phyloP scores from a whole-genome alignment of 2,329 filamentous ascomycete species.

The Cyanodermella asteris region DNA sequence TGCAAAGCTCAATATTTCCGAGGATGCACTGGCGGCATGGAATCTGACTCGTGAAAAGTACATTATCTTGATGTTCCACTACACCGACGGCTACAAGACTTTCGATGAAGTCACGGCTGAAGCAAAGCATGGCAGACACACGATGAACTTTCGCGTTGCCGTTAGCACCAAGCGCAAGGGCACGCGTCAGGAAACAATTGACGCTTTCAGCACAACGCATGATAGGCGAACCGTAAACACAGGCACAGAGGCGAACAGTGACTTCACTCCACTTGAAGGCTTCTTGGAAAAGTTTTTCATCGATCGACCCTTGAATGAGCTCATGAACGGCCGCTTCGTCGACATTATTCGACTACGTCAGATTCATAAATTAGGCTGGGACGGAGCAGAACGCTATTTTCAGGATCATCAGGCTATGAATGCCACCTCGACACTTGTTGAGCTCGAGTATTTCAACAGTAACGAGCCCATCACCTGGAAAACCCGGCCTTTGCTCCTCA shows the following conservation, averaged over 20 bases:
- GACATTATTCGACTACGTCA: conserved; percentile 9
- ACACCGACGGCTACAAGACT: conserved; percentile 36
- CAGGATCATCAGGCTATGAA: conserved; percentile 6
- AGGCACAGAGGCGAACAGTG: conserved; percentile 2
- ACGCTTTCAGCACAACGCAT: conserved; percentile 24
- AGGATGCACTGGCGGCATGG: conserved; percentile 61
- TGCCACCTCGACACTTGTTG: too few species aligned
- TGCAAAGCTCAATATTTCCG: conserved; percentile 47
- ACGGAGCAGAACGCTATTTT: conserved; percentile 2
- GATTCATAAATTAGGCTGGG: not conserved
- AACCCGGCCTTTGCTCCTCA: conserved; percentile 23
- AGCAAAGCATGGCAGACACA: conserved; percentile 15
- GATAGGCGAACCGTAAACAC: conserved; percentile 1
- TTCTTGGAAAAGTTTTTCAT: conserved; percentile 42
- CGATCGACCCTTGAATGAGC: conserved; percentile 45
- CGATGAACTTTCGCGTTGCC: conserved; percentile 43
- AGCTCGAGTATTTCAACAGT: conserved; percentile 8
- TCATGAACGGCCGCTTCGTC: conserved; percentile 45
- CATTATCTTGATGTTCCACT: conserved; percentile 49
- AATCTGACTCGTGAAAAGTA: conserved; percentile 44
- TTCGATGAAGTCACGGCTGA: conserved; percentile 31
- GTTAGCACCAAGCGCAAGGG: conserved; percentile 56
- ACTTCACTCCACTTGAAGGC: not conserved
- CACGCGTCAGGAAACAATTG: conserved; percentile 28
- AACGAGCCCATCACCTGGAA: conserved; percentile 8